These are phyloP conservation scores for Xylaria castorea DNA, from an alignment of 495 filamentous ascomycete species.

Conservation along the genomic window DNA sequence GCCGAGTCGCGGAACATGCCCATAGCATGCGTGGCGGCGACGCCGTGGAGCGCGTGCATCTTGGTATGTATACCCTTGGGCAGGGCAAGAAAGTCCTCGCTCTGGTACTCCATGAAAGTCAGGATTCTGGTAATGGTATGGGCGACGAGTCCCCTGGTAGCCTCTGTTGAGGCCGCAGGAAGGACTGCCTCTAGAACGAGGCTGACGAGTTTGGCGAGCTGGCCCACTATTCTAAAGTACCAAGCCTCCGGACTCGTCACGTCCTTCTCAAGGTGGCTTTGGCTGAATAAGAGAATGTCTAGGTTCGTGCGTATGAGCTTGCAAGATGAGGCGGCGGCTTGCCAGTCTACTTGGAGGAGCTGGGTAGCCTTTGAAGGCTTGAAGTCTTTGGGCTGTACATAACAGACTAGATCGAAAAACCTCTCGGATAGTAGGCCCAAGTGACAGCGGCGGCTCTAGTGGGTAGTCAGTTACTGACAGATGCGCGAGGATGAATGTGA, in stretches of 20 bases:
- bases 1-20: constrained; percentile 47
- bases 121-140: constrained; percentile 23
- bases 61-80: constrained; percentile 31
- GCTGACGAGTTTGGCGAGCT: constrained; percentile 36
- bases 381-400: constrained; percentile 52
- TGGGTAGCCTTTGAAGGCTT: constrained; percentile 46
- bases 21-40: constrained; percentile 42
- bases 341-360: constrained; percentile 44
- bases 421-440: constrained; percentile 50
- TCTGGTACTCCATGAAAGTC: constrained; percentile 33
- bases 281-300: constrained; percentile 37
- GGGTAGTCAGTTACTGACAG: constrained; percentile 13
- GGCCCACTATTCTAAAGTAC: constrained; percentile 29
- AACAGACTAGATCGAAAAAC: constrained; percentile 50
- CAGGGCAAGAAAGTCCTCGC: constrained; percentile 32
- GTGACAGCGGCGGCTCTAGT: constrained; percentile 50
- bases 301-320: constrained; percentile 43
- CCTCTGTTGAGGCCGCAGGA: constrained; percentile 7
- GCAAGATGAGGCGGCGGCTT: constrained; percentile 41
- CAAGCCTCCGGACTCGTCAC: constrained; percentile 34
- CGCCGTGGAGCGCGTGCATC: constrained; percentile 34
- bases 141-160: constrained; percentile 18
- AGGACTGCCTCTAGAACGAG: constrained; percentile 20
- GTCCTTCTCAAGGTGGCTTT: constrained; percentile 3
- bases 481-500: background rate